Evolutionary conservation across 164 flowering plant species (phyloP), one percentile per base, ranked within the genome.

Genomic region (Stephania japonica): DNA sequence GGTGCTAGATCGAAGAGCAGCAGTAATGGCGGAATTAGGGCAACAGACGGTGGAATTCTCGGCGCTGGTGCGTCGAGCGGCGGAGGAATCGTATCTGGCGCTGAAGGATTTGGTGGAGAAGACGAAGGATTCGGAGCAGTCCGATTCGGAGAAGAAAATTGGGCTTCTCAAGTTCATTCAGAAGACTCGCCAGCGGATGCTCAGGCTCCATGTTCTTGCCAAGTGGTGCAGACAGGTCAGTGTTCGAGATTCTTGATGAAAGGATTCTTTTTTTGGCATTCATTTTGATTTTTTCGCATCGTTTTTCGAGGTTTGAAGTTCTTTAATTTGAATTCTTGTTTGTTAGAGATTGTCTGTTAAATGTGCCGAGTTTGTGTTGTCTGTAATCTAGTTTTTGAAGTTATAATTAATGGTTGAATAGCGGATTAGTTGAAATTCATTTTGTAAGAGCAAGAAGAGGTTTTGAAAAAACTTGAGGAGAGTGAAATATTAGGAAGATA

Each of bases 181-280:
- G 77, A 89, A 89, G 83, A 95, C 98, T 59, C 93, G 93, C 78
- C 99, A 95, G 82, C 97, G 99, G 16, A 90, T 95, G 97, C 93
- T 95, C 21, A 86, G 98, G 0, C 97, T 95, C 75, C 87, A 88
- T 81, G 95, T 91, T 72, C 92, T 93, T 26, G 87, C 97, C 32
- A 93, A 95, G 77, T 95, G 99, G 98, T 93, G 98, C 70, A 91
- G 89, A 71, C 99, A 93, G 94, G 99, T 93, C 27, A 24, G 73
- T 25, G 21, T 38, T 32, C n/a, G n/a, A 32, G 38, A 32, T 32
- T 32, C 4, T 32, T 32, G 38, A 2, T 32, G 3, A 32, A 32
- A 32, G 4, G 38, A 11, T n/a, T 43, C 12, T 43, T 6, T 19
- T 65, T 67, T 72, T 10, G 1, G 26, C 42, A 13, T 63, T 72